Conservation (phyloP, 2,329 filamentous ascomycete species). For the Aspergillus oerlinghausenensis region DNA sequence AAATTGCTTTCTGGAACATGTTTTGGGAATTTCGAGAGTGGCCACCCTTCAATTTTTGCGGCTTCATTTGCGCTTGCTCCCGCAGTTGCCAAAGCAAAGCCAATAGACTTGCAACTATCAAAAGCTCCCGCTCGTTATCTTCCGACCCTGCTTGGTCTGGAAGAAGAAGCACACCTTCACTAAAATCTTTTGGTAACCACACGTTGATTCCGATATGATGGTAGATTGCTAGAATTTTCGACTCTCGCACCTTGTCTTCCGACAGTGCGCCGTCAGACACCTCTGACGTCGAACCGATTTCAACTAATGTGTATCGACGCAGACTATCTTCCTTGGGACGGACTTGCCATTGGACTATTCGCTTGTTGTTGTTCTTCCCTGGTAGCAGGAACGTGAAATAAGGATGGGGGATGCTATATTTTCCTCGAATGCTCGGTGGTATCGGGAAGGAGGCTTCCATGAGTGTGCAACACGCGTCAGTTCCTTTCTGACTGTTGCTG, state of each 20-base stretch:
- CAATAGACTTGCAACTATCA: conserved; percentile 5
- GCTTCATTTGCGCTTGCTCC: not conserved
- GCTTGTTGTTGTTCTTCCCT: not conserved
- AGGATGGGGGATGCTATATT: conserved; percentile 6
- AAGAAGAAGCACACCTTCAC: conserved; percentile 4
- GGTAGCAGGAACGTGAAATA: conserved; percentile 5
- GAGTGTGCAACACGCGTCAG: not conserved
- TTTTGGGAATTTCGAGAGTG: conserved; percentile 1
- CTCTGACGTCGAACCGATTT: not conserved
- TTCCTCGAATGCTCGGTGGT: conserved; percentile 3
- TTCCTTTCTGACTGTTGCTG: not conserved
- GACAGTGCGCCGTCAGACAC: not conserved
- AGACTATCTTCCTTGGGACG: conserved; percentile 4
- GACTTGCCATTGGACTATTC: conserved; percentile 6
- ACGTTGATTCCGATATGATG: conserved; percentile 4
- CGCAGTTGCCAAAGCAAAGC: conserved; percentile 3
- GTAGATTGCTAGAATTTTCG: conserved; percentile 4
- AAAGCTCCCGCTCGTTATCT: not conserved
- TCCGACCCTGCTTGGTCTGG: not conserved
- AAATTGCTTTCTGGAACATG: not conserved
- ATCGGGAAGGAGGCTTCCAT: conserved; percentile 5
- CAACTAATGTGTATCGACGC: conserved; percentile 5
- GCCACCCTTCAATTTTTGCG: not conserved
- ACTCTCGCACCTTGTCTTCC: not conserved
- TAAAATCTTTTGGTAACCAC: conserved; percentile 5